A percentile compares a stretch with the other conserved stretches of the same genome.
These are phyloP conservation scores for Hemerocallis citrina DNA, from an alignment of 106 monocot genomes.

Conservation along the genomic window DNA sequence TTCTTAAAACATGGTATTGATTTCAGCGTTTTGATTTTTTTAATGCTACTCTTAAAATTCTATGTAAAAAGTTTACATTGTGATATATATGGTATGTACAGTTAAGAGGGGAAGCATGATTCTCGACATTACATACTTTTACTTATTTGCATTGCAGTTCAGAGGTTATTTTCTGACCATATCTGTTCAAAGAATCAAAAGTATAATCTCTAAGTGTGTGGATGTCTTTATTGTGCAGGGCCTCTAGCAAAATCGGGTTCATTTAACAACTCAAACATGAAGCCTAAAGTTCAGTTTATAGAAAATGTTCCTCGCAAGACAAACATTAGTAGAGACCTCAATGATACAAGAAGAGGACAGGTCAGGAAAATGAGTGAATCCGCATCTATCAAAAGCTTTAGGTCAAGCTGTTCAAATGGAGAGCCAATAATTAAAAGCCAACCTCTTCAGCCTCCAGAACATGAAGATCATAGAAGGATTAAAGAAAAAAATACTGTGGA, in stretches of 20 bases:
- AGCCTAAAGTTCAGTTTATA: slow-evolving; percentile 45
- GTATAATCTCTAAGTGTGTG: not conserved
- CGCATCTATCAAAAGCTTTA: slow-evolving; percentile 38
- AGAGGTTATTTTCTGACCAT: not conserved
- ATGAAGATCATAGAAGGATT: slow-evolving; percentile 25
- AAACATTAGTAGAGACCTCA: slow-evolving; percentile 28
- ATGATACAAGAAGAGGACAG: slow-evolving; percentile 31
- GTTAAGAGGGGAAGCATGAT: no score
- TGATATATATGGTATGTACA: no score
- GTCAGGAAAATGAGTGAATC: slow-evolving; percentile 30
- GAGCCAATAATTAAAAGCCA: slow-evolving; percentile 29
- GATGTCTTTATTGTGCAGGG: slow-evolving; percentile 22
- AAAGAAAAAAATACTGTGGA: slow-evolving; percentile 26
- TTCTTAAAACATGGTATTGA: no score
- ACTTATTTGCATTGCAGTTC: no score
- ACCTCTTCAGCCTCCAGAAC: slow-evolving; percentile 3
- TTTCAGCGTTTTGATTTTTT: no score
- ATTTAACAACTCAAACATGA: slow-evolving; percentile 41
- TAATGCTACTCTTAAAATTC: no score
- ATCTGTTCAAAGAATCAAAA: not conserved
- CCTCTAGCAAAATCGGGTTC: slow-evolving; percentile 43
- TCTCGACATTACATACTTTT: no score
- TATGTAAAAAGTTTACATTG: no score
- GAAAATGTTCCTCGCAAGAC: slow-evolving; percentile 38
- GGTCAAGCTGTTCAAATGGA: slow-evolving; percentile 11